These are phyloP conservation scores for Ogataea trehalophila DNA, from an alignment of 805 yeast species.

Conservation along the genomic window DNA sequence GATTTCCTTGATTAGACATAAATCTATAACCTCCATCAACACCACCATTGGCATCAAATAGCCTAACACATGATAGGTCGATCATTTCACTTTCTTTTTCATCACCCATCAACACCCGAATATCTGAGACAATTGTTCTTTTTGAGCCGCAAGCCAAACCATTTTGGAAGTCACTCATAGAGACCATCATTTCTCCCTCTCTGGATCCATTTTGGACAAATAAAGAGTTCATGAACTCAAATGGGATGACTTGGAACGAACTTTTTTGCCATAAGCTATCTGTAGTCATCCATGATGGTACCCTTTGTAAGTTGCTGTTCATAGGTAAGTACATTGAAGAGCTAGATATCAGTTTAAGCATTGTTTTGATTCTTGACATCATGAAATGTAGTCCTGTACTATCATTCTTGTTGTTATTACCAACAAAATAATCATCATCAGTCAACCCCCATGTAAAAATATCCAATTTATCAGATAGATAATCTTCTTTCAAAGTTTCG, in stretches of 20 bases:
- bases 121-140: slow-evolving; percentile 26
- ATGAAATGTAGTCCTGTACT: slow-evolving; percentile 5
- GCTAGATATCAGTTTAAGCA: slow-evolving; percentile 40
- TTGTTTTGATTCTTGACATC: slow-evolving; percentile 41
- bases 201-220: slow-evolving; percentile 19
- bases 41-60: slow-evolving; percentile 2
- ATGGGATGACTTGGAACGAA: slow-evolving; percentile 33
- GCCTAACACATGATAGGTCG: slow-evolving; percentile 5
- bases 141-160: slow-evolving; percentile 37
- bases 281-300: slow-evolving; percentile 22
- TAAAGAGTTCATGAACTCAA: slow-evolving; percentile 42
- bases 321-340: slow-evolving; percentile 59
- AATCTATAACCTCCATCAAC: background rate
- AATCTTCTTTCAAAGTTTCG: slow-evolving; percentile 63
- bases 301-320: slow-evolving; percentile 15
- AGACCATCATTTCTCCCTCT: slow-evolving; percentile 28
- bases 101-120: slow-evolving; percentile 1
- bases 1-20: background rate
- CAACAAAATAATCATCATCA: background rate
- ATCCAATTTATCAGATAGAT: slow-evolving; percentile 42
- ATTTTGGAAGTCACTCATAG: slow-evolving; percentile 41
- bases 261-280: slow-evolving; percentile 40
- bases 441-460: slow-evolving; percentile 43
- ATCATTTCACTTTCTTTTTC: background rate
- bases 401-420: slow-evolving; percentile 1